These are phyloP conservation scores for Waltergamsia citrina DNA, from an alignment of 2,329 filamentous ascomycete species.

Conservation along the genomic window DNA sequence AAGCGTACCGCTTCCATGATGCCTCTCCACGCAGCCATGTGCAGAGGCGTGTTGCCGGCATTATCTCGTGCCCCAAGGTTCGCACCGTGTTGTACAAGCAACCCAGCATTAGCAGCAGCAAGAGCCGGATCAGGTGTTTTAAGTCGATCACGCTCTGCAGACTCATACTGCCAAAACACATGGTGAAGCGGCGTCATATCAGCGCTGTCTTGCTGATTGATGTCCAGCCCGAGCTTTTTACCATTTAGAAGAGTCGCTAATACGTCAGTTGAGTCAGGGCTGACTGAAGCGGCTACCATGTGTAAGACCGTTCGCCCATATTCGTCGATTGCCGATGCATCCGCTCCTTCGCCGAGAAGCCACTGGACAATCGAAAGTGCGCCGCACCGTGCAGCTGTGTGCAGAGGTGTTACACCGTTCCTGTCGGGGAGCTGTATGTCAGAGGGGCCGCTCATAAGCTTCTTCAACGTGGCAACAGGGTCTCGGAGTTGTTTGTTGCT, in stretches of 20 bases:
- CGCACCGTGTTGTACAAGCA: constrained; percentile 1
- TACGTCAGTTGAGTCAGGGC: not conserved
- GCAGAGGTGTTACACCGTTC: not conserved
- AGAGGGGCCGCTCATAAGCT: not conserved
- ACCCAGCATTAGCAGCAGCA: constrained; percentile 1
- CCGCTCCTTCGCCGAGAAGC: not conserved
- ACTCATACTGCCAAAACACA: constrained; percentile 1
- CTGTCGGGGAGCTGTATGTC: not conserved
- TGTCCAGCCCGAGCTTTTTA: not conserved
- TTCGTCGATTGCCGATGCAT: not conserved
- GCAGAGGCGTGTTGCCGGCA: constrained; percentile 2
- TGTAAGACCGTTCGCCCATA: constrained; percentile 1
- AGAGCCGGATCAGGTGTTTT: not conserved
- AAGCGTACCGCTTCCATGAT: not conserved
- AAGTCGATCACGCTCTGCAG: not conserved
- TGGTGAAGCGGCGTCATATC: constrained; percentile 3
- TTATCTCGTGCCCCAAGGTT: constrained; percentile 1
- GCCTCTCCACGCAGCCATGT: constrained; percentile 1
- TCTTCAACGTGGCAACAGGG: not conserved
- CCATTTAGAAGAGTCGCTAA: not conserved
- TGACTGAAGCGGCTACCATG: not conserved
- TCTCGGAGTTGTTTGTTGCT: not conserved
- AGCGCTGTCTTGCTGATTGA: not conserved
- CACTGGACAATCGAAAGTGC: constrained; percentile 1
- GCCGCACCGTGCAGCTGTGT: not conserved